phyloP scores from a whole-genome alignment of 768 basidiomycete species.

The Boletus barrowsii region DNA sequence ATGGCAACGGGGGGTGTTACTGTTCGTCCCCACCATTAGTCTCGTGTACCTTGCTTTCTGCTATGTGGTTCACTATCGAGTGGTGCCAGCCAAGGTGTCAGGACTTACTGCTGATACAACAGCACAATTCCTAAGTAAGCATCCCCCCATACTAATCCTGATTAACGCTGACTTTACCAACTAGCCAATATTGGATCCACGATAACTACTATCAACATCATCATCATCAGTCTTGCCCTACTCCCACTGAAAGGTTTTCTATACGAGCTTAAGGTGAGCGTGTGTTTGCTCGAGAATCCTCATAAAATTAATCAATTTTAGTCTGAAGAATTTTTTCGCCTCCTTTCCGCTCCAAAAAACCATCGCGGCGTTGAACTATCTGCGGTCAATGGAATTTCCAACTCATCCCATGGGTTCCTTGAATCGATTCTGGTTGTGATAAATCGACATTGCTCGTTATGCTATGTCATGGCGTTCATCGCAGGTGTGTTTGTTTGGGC shows the following conservation, averaged over 20 bases:
- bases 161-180: not conserved
- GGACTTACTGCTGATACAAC: not conserved
- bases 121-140: slow-evolving; percentile 10
- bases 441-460: slow-evolving; percentile 3
- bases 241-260: slow-evolving; percentile 12
- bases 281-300: no score
- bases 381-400: slow-evolving; percentile 16
- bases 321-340: slow-evolving; percentile 21
- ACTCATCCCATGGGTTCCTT: slow-evolving; percentile 5
- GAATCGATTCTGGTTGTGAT: not conserved
- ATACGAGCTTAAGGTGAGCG: slow-evolving; percentile 9
- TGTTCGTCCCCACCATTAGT: slow-evolving; percentile 2
- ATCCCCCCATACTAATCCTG: not conserved
- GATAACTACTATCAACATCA: slow-evolving; percentile 14
- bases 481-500: slow-evolving; percentile 6
- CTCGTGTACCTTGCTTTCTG: slow-evolving; percentile 15
- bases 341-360: slow-evolving; percentile 5
- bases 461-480: slow-evolving; percentile 7
- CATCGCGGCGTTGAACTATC: slow-evolving; percentile 1
- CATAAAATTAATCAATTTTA: not conserved
- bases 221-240: slow-evolving; percentile 12
- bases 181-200: slow-evolving; percentile 10
- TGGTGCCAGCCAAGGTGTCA: slow-evolving; percentile 5
- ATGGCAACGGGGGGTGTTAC: slow-evolving; percentile 5
- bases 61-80: slow-evolving; percentile 16